Percentiles rank a stretch among this genome's conserved stretches.
Evolutionary conservation across 306 rosid species (phyloP).

Genomic region (Mimosa pudica): DNA sequence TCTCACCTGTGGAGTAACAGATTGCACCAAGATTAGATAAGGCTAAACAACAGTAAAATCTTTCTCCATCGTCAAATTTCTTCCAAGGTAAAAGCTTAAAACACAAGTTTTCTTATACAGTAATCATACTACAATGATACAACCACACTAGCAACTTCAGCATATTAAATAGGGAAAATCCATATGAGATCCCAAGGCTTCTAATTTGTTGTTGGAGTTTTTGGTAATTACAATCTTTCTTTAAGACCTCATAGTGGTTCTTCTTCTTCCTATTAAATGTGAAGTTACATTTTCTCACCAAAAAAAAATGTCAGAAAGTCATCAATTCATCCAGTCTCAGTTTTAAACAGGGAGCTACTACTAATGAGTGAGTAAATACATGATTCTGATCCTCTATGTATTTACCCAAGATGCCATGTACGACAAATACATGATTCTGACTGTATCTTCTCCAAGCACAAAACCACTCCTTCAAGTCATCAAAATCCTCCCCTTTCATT

Average conservation of each 20-base stretch:
- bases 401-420: slow-evolving; percentile 16
- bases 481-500: slow-evolving; percentile 12
- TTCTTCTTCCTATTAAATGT: no score
- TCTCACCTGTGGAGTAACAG: slow-evolving; percentile 63
- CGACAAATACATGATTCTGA: not conserved
- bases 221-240: no score
- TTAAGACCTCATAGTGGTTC: no score
- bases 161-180: not conserved
- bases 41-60: not conserved
- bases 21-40: slow-evolving; percentile 5
- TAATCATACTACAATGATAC: slow-evolving; percentile 19
- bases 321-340: slow-evolving; percentile 1
- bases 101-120: not conserved
- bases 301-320: slow-evolving; percentile 5
- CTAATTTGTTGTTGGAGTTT: no score
- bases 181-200: no score
- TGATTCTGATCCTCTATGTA: not conserved
- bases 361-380: not conserved
- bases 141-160: slow-evolving; percentile 1
- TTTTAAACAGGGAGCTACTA: not conserved
- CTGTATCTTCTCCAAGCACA: slow-evolving; percentile 3
- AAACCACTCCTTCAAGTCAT: slow-evolving; percentile 1
- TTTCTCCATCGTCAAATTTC: slow-evolving; percentile 24
- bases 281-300: not conserved
- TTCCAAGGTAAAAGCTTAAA: slow-evolving; percentile 10